Percentiles rank a stretch among this genome's conserved stretches.
These are phyloP conservation scores for Triangularia verruculosa DNA, from an alignment of 2,329 filamentous ascomycete species.

Conservation along the genomic window DNA sequence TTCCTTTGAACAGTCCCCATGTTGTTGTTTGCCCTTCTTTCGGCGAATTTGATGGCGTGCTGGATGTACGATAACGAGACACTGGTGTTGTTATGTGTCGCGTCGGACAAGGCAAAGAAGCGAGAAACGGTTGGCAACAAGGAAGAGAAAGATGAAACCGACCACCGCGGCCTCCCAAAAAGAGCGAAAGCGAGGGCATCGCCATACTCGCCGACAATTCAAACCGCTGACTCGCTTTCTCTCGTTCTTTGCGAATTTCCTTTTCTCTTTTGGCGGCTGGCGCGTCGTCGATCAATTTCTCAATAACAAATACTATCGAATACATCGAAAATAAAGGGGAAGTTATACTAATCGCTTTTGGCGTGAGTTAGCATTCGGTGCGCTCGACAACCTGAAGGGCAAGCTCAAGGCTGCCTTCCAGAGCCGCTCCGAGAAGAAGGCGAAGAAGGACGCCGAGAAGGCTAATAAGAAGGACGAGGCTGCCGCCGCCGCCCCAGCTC, in stretches of 20 bases:
- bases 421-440: slow-evolving; percentile 43
- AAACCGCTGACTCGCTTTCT: neutral
- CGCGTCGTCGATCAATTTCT: neutral
- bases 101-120: neutral
- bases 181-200: neutral
- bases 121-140: neutral
- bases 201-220: neutral
- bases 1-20: neutral
- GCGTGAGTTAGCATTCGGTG: slow-evolving; percentile 41
- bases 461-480: slow-evolving; percentile 26
- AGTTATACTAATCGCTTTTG: slow-evolving; percentile 1
- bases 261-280: neutral
- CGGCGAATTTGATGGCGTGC: neutral
- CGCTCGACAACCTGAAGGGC: slow-evolving; percentile 54
- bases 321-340: neutral
- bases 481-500: too few species aligned
- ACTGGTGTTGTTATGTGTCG: neutral
- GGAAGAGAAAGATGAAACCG: neutral
- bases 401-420: slow-evolving; percentile 55
- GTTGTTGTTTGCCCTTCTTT: neutral
- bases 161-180: neutral
- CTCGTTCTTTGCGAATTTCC: neutral
- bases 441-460: slow-evolving; percentile 29
- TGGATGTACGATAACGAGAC: neutral
- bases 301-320: neutral